A percentile compares a stretch with the other conserved stretches of the same genome.
Conservation (phyloP, 1,139 yeast species). For the Scheffersomyces lignicola region DNA sequence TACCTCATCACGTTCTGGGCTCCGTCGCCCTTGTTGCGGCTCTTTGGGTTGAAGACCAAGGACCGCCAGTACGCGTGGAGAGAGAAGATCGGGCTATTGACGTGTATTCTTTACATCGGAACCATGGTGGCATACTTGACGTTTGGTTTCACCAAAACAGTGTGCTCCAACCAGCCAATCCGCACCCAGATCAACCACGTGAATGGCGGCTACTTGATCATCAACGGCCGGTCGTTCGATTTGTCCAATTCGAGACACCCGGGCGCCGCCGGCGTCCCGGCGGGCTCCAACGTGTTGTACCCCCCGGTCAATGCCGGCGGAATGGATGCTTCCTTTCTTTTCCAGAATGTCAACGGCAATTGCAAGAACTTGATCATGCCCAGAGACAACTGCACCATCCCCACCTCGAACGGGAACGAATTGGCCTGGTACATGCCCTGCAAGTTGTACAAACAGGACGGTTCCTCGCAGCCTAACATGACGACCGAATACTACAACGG, state of each 20-base stretch:
- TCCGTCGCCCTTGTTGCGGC: constrained; percentile 67
- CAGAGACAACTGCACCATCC: constrained; percentile 67
- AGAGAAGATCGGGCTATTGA: constrained; percentile 84
- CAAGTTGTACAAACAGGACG: constrained; percentile 66
- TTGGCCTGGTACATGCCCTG: constrained; percentile 98
- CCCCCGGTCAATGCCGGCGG: constrained; percentile 92
- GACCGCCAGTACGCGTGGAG: constrained; percentile 96
- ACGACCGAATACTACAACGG: constrained; percentile 69
- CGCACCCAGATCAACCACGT: constrained; percentile 64
- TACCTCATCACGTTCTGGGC: constrained; percentile 87
- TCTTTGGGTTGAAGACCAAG: constrained; percentile 76
- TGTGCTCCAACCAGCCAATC: constrained; percentile 55
- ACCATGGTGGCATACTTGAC: constrained; percentile 82
- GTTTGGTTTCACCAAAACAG: constrained; percentile 87
- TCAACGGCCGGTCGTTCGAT: constrained; percentile 81
- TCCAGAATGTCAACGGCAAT: constrained; percentile 94
- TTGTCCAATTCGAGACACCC: constrained; percentile 75
- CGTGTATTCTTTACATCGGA: constrained; percentile 73
- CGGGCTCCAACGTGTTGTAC: constrained; percentile 68
- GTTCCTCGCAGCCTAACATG: constrained; percentile 63
- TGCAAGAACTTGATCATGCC: constrained; percentile 84
- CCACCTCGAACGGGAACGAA: constrained; percentile 56
- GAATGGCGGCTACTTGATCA: constrained; percentile 59
- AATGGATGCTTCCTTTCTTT: constrained; percentile 80
- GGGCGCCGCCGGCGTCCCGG: constrained; percentile 70